Conservation (phyloP, 176 grass and related monocot genomes). For the Tillandsia fasciculata region DNA sequence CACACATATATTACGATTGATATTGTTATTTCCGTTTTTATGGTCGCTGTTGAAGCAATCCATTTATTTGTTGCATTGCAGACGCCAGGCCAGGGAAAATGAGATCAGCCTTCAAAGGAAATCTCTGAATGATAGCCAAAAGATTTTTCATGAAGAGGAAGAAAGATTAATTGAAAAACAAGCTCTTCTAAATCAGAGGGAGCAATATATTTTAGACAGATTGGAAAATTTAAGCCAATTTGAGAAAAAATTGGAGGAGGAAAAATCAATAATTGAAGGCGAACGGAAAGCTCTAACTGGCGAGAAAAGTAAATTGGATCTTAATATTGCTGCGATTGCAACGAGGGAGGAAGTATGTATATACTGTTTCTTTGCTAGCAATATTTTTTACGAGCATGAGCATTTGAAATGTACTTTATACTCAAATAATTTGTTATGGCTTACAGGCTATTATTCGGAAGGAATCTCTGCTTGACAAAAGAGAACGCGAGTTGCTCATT, state of each 20-base stretch:
- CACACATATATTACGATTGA: slow-evolving; percentile 2
- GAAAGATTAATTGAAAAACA: slow-evolving; percentile 53
- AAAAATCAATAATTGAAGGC: slow-evolving; percentile 44
- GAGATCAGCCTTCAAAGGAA: slow-evolving; percentile 60
- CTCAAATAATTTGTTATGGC: slow-evolving; percentile 6
- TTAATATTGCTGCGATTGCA: slow-evolving; percentile 45
- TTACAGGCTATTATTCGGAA: slow-evolving; percentile 55
- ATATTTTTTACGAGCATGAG: neutral
- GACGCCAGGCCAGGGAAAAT: slow-evolving; percentile 53
- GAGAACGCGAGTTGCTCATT: slow-evolving; percentile 62
- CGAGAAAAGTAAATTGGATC: slow-evolving; percentile 60
- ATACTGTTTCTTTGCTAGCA: slow-evolving; percentile 1
- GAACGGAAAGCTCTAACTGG: slow-evolving; percentile 42
- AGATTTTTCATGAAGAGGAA: slow-evolving; percentile 61
- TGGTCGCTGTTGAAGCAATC: neutral
- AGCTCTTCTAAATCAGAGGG: slow-evolving; percentile 63
- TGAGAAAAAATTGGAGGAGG: slow-evolving; percentile 57
- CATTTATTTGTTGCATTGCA: slow-evolving; percentile 12
- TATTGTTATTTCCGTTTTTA: neutral
- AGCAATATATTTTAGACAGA: slow-evolving; percentile 54
- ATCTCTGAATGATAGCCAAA: slow-evolving; percentile 60
- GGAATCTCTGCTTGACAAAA: slow-evolving; percentile 65
- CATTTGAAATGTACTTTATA: neutral
- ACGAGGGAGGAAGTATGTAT: slow-evolving; percentile 74
- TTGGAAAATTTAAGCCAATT: slow-evolving; percentile 39